phyloP scores from a whole-genome alignment of 202 grass and related monocot genomes.

The Elaeis oleifera region DNA sequence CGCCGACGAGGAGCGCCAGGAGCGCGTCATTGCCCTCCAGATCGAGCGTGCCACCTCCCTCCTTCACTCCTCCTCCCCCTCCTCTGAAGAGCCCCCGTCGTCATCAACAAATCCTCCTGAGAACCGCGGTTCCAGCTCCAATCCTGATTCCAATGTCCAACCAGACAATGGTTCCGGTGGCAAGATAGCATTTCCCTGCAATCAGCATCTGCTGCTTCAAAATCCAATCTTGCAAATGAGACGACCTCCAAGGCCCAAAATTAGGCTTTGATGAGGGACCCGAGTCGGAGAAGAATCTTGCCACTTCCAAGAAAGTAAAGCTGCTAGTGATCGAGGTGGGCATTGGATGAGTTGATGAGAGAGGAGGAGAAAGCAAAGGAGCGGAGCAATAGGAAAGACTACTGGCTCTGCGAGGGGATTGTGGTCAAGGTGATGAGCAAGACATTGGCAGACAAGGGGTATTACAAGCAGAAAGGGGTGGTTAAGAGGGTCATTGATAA shows the following conservation, averaged over 20 bases:
- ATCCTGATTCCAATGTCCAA: background rate
- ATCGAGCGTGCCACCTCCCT: constrained; percentile 55
- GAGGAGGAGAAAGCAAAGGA: constrained; percentile 91
- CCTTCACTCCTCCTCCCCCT: background rate
- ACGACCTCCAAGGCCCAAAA: constrained; percentile 27
- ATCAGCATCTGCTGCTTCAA: constrained; percentile 9
- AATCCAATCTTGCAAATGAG: constrained; percentile 39
- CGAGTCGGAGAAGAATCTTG: constrained; percentile 1
- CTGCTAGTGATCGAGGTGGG: constrained; percentile 15
- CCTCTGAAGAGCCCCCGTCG: background rate
- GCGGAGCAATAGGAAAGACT: constrained; percentile 78
- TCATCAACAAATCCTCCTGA: too few species aligned
- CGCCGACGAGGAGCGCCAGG: constrained; percentile 69
- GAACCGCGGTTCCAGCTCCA: too few species aligned
- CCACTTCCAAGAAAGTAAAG: constrained; percentile 22
- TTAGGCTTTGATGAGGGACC: constrained; percentile 51
- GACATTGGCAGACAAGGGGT: constrained; percentile 61
- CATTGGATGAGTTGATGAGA: constrained; percentile 74
- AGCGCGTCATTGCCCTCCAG: constrained; percentile 58
- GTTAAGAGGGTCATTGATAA: constrained; percentile 68
- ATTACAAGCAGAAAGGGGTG: constrained; percentile 81
- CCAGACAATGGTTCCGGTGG: constrained; percentile 17
- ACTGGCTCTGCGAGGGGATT: constrained; percentile 74
- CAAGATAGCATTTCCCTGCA: constrained; percentile 71
- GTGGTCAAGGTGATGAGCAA: constrained; percentile 94